phyloP scores from a whole-genome alignment of 2,329 filamentous ascomycete genomes.

The Cladophialophora exuberans region DNA sequence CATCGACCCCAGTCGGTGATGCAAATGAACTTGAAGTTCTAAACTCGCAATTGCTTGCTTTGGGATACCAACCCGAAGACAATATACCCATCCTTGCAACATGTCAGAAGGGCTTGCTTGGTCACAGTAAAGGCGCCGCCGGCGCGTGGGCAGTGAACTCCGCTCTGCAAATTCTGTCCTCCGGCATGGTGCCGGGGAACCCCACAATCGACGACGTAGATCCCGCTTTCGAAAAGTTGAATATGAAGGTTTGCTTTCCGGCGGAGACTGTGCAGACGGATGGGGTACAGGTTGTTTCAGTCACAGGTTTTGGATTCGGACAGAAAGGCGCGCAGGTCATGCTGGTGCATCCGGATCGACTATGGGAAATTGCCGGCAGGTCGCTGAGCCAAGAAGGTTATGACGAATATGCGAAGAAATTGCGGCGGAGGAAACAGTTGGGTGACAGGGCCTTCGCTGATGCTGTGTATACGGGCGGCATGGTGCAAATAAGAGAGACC shows the following conservation, averaged over 20 bases:
- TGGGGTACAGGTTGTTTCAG: background rate
- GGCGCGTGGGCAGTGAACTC: slow-evolving; percentile 46
- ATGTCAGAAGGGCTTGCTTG: slow-evolving; percentile 44
- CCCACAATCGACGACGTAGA: slow-evolving; percentile 45
- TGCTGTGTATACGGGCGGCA: background rate
- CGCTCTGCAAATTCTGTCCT: slow-evolving; percentile 41
- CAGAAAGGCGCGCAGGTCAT: slow-evolving; percentile 44
- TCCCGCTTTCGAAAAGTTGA: slow-evolving; percentile 39
- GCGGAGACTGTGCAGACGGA: background rate
- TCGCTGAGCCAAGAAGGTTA: background rate
- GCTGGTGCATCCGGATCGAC: slow-evolving; percentile 2
- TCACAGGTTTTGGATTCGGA: slow-evolving; percentile 46
- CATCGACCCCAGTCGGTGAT: slow-evolving; percentile 46
- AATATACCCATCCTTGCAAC: slow-evolving; percentile 35
- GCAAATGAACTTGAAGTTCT: slow-evolving; percentile 44
- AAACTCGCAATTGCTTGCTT: slow-evolving; percentile 40
- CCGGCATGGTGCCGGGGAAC: slow-evolving; percentile 42
- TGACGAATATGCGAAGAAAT: background rate
- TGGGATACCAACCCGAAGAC: slow-evolving; percentile 42
- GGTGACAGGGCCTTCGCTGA: background rate
- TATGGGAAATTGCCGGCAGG: background rate
- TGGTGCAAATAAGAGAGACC: background rate
- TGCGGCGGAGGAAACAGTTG: background rate
- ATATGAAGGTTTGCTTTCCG: background rate
- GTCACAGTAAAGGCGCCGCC: slow-evolving; percentile 45